phyloP scores from a whole-genome alignment of 2,329 filamentous ascomycete species.

The Incumbomyces delicatus region DNA sequence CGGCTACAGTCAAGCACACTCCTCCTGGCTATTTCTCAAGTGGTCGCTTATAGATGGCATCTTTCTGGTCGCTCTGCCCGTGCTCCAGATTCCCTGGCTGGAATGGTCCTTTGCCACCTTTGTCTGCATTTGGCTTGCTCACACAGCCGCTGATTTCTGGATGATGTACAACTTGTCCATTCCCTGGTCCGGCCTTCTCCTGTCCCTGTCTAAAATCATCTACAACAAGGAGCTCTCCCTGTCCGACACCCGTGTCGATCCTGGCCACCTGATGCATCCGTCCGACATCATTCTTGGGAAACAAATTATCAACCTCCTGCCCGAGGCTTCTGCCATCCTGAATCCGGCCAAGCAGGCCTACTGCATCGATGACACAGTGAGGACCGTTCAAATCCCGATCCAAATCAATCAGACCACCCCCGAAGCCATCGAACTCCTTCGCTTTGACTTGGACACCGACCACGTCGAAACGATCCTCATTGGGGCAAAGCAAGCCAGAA shows the following conservation, averaged over 20 bases:
- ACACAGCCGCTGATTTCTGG: constrained; percentile 68
- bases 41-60: constrained; percentile 80
- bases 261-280: constrained; percentile 79
- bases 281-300: constrained; percentile 88
- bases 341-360: constrained; percentile 75
- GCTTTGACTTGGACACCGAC: constrained; percentile 73
- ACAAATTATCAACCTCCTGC: constrained; percentile 94
- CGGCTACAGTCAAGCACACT: constrained; percentile 50
- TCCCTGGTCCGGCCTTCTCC: constrained; percentile 63
- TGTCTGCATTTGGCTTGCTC: constrained; percentile 58
- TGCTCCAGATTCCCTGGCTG: constrained; percentile 88
- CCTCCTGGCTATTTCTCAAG: constrained; percentile 86
- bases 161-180: constrained; percentile 87
- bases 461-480: constrained; percentile 72
- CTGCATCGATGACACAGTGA: constrained; percentile 60
- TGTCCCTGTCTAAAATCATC: constrained; percentile 65
- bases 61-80: constrained; percentile 78
- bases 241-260: constrained; percentile 85
- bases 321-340: constrained; percentile 84
- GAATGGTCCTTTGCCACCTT: constrained; percentile 75
- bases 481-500: constrained; percentile 61
- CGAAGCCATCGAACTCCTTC: constrained; percentile 76
- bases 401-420: constrained; percentile 90
- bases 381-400: constrained; percentile 62
- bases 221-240: constrained; percentile 91